phyloP scores from a whole-genome alignment of 768 basidiomycete genomes.

The Mycena amicta region DNA sequence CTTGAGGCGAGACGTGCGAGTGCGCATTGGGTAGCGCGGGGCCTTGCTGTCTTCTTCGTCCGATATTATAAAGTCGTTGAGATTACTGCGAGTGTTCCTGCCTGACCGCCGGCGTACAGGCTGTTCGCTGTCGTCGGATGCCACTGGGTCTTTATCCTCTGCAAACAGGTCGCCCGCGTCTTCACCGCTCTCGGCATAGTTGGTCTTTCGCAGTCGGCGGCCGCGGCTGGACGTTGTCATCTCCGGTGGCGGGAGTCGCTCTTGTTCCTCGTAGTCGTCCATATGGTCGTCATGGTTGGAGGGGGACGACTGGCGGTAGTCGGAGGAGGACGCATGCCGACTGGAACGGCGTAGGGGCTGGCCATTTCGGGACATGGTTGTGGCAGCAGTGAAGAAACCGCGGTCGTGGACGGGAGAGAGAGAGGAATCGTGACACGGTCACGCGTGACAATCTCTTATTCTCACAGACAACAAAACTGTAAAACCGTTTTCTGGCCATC shows the following conservation, averaged over 20 bases:
- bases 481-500: not conserved
- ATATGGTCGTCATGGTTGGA: conserved; percentile 37
- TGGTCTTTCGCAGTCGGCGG: conserved; percentile 39
- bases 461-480: not conserved
- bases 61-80: not conserved
- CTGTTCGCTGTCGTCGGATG: conserved; percentile 25
- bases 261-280: conserved; percentile 36
- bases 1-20: too few species aligned
- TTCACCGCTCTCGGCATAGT: conserved; percentile 52
- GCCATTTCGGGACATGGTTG: not conserved
- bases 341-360: conserved; percentile 32
- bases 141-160: too few species aligned
- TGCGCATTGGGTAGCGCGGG: too few species aligned
- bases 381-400: not conserved
- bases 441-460: not conserved
- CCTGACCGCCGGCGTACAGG: too few species aligned
- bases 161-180: conserved; percentile 32
- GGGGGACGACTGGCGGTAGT: conserved; percentile 53
- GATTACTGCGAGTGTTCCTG: too few species aligned
- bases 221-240: conserved; percentile 39
- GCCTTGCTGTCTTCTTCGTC: not conserved
- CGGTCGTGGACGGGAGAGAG: not conserved
- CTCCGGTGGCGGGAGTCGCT: conserved; percentile 27
- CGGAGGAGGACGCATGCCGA: conserved; percentile 44
- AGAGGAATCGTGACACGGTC: not conserved